Conservation (phyloP, 2,329 filamentous ascomycete genomes). For the Venturia carpophila region DNA sequence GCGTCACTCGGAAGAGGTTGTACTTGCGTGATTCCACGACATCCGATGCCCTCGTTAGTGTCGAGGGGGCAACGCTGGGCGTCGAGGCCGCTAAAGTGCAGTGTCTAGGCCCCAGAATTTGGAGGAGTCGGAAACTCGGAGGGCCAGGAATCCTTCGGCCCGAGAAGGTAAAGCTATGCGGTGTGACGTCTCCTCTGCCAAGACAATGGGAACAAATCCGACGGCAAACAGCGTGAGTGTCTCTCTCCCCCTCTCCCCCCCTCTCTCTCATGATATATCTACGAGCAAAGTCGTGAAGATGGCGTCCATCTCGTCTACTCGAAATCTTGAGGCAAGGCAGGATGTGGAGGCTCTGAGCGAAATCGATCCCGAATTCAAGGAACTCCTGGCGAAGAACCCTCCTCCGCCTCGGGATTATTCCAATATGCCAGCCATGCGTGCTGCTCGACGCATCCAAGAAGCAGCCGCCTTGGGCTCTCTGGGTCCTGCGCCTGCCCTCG, state of each 20-base stretch:
- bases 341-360: neutral
- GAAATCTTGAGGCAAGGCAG: neutral
- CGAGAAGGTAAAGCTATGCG: neutral
- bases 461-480: neutral
- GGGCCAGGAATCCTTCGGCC: neutral
- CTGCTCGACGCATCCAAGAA: constrained; percentile 3
- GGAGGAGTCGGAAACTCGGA: too few species aligned
- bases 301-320: neutral
- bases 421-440: neutral
- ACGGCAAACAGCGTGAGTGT: too few species aligned
- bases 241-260: too few species aligned
- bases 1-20: too few species aligned
- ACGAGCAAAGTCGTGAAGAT: neutral
- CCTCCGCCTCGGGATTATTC: neutral
- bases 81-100: too few species aligned
- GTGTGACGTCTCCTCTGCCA: neutral
- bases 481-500: neutral
- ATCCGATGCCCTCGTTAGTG: too few species aligned
- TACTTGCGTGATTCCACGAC: too few species aligned
- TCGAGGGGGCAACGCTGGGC: too few species aligned
- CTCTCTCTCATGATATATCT: too few species aligned
- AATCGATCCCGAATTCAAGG: neutral
- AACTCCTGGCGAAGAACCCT: neutral
- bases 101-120: too few species aligned
- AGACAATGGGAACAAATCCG: too few species aligned